Evolutionary conservation across 169 alveolate species (phyloP), one percentile per base, ranked within the genome.

Genomic region (Cryptosporidium ryanae): DNA sequence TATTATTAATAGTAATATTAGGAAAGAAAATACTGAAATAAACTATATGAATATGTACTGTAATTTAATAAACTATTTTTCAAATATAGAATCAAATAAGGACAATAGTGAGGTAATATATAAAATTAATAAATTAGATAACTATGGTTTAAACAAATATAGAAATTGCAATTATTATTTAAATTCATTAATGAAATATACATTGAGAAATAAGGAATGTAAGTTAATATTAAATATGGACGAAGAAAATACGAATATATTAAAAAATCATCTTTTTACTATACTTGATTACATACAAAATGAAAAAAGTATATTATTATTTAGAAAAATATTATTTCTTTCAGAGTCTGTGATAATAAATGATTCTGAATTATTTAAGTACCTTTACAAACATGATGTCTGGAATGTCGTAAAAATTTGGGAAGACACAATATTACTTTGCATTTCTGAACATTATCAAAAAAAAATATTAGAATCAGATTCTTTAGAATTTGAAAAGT

Each of bases 351-450:
- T 76, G 17, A 38, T 76, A 12, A 32, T 76, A 29, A 61, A 76
- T 61, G 71, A 61, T 10, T 57, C 3, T 1, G 87, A 76, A 34
- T 25, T 76, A 25, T 59, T 61, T 46, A 25, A 32, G 23, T 23
- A 38, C 31, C 44, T 76, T 44, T 76, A 76, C 23, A 55, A 76
- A 10, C 68, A 76, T 61, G 87, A 76, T 23, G 15, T 76, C 46
- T 76, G 87, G 87, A 61, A 55, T 27, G 64, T 61, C 13, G 71
- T 76, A 29, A 76, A 76, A 44, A 59, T 76, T 10, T 76, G 87
- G 87, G 87, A 76, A 52, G 87, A 76, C 6, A 38, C 87, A 21
- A 3, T 76, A 31, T 13, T 76, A 17, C n/a, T 76, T 17, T 54
- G 87, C 64, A 76, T 76, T 43, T 55, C 87, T 8, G 87, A 76